phyloP scores from a whole-genome alignment of 495 filamentous ascomycete genomes.

The Aspergillus homomorphus region DNA sequence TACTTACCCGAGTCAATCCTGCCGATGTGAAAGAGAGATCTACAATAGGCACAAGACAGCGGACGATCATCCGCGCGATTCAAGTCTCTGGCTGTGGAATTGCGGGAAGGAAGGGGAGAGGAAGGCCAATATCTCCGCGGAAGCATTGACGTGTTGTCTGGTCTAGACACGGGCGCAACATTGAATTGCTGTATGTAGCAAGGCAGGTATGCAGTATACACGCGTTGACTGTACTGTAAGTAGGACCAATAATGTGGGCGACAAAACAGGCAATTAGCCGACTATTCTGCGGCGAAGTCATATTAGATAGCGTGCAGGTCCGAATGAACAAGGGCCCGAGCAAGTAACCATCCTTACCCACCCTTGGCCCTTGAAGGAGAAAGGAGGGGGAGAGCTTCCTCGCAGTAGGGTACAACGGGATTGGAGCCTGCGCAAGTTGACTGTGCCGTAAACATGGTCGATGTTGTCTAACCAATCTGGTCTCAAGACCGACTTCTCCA shows the following conservation, averaged over 20 bases:
- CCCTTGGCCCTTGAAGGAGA: not conserved
- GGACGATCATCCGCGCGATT: conserved; percentile 17
- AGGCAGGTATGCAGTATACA: not conserved
- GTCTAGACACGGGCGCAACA: not conserved
- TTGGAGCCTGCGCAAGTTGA: conserved; percentile 23
- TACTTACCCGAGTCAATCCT: not conserved
- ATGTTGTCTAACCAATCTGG: not conserved
- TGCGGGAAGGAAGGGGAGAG: conserved; percentile 7
- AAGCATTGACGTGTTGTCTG: not conserved
- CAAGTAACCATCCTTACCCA: too few species aligned
- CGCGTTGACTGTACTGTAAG: not conserved
- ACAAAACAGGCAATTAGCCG: not conserved
- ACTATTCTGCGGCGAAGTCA: conserved; percentile 1
- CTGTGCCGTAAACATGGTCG: conserved; percentile 18
- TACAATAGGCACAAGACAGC: conserved; percentile 14
- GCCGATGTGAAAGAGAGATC: conserved; percentile 9
- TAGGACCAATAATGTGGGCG: not conserved
- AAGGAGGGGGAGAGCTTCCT: not conserved
- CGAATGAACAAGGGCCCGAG: not conserved
- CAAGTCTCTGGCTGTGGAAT: not conserved
- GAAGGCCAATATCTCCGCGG: conserved; percentile 16
- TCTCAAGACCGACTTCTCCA: not conserved
- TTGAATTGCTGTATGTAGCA: not conserved
- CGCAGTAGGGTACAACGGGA: too few species aligned
- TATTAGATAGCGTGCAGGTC: not conserved